phyloP scores from a whole-genome alignment of 163 green algal genomes.

The Prototheca wickerhamii region DNA sequence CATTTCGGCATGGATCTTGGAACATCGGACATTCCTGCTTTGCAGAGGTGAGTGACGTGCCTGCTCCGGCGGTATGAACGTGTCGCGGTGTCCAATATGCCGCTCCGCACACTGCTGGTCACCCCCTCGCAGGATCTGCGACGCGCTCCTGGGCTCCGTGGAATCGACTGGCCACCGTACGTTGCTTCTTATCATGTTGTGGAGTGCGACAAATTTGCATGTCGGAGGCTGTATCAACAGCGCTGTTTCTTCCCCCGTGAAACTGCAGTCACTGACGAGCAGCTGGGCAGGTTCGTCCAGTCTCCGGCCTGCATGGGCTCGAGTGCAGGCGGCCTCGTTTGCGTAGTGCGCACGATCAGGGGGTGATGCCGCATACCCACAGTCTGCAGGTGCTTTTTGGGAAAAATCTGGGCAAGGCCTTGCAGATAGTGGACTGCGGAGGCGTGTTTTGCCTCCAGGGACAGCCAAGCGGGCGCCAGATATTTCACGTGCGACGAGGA shows the following conservation, averaged over 20 bases:
- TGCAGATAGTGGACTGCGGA: slow-evolving; percentile 61
- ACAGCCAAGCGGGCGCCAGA: slow-evolving; percentile 34
- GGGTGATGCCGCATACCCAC: slow-evolving; percentile 1
- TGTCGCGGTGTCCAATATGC: background rate
- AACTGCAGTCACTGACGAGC: slow-evolving; percentile 10
- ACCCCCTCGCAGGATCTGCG: background rate
- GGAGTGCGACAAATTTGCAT: background rate
- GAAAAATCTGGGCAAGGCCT: slow-evolving; percentile 56
- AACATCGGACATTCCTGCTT: no score
- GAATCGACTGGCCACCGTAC: background rate
- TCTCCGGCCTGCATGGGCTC: background rate
- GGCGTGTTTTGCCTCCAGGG: slow-evolving; percentile 57
- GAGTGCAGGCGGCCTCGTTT: background rate
- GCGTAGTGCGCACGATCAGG: background rate
- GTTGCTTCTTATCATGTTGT: background rate
- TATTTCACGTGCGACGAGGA: slow-evolving; percentile 52
- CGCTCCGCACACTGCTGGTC: background rate
- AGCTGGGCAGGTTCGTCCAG: background rate
- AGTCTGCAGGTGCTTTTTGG: slow-evolving; percentile 65
- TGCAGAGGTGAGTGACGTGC: background rate
- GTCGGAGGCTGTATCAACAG: background rate
- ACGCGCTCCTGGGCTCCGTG: background rate
- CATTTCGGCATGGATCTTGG: no score
- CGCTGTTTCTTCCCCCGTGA: background rate
- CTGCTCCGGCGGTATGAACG: background rate